Conservation (phyloP, 2,329 filamentous ascomycete genomes). For the Botryotinia calthae region DNA sequence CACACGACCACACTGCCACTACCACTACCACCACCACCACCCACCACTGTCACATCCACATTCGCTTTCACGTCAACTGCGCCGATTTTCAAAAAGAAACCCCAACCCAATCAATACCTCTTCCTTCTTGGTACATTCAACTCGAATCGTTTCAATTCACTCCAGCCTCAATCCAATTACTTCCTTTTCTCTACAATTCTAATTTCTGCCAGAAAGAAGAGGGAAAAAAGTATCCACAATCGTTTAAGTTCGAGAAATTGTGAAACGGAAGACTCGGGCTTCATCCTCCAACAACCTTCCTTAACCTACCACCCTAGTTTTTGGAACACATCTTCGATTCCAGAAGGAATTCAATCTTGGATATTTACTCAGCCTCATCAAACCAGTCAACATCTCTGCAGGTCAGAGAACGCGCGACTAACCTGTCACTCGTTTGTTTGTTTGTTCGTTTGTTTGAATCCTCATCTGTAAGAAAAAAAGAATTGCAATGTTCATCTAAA, state of each 20-base stretch:
- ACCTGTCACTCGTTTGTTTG: conserved; percentile 8
- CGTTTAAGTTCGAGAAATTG: conserved; percentile 16
- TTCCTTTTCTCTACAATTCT: background rate
- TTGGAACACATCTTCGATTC: conserved; percentile 1
- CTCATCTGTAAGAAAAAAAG: conserved; percentile 1
- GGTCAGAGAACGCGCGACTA: conserved; percentile 17
- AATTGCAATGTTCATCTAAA: conserved; percentile 21
- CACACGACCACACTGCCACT: background rate
- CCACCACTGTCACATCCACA: background rate
- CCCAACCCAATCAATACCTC: background rate
- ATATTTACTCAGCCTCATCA: conserved; percentile 16
- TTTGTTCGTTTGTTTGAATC: conserved; percentile 2
- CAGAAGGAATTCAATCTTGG: background rate
- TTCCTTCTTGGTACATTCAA: background rate
- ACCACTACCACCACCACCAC: background rate
- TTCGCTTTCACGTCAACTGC: background rate
- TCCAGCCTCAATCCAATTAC: background rate
- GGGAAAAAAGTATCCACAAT: background rate
- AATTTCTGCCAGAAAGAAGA: background rate
- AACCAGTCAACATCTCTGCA: conserved; percentile 14
- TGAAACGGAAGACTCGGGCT: conserved; percentile 15
- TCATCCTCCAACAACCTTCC: background rate
- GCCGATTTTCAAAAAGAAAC: background rate
- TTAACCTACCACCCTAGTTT: background rate
- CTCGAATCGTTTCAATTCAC: background rate